Evolutionary conservation across 176 grass and related monocot species (phyloP).

Genomic region (Rhynchospora breviuscula): DNA sequence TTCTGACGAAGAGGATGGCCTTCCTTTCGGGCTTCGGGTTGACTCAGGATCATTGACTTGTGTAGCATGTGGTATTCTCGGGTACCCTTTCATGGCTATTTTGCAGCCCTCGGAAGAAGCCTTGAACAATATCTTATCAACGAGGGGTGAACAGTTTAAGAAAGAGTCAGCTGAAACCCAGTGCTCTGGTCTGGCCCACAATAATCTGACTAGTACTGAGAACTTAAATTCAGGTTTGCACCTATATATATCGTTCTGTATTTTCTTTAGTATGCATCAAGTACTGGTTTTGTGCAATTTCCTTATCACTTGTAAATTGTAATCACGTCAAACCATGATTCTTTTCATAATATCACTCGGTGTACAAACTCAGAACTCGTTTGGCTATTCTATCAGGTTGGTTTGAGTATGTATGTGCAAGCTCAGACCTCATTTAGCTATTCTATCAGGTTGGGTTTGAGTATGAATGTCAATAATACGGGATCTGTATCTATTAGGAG

Average conservation of each 20-base stretch:
- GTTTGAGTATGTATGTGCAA: too few species aligned
- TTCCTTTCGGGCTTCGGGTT: conserved; percentile 85
- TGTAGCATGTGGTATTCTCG: conserved; percentile 98
- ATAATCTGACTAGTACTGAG: not conserved
- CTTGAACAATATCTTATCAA: conserved; percentile 51
- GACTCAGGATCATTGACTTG: conserved; percentile 97
- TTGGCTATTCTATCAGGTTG: not conserved
- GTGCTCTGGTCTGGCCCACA: conserved; percentile 4
- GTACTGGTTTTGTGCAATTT: not conserved
- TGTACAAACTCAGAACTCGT: not conserved
- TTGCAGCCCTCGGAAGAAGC: conserved; percentile 75
- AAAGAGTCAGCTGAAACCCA: conserved; percentile 29
- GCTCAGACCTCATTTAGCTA: too few species aligned
- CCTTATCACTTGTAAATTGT: not conserved
- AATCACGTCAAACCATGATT: not conserved
- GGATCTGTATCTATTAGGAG: not conserved
- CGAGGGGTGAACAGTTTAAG: conserved; percentile 28
- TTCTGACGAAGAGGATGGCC: conserved; percentile 44
- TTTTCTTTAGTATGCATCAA: not conserved
- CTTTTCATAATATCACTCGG: not conserved
- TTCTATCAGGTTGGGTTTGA: too few species aligned
- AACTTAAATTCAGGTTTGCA: conserved; percentile 32
- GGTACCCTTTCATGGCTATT: conserved; percentile 95
- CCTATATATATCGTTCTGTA: not conserved
- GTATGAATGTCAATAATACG: not conserved